phyloP scores from a whole-genome alignment of 2,329 filamentous ascomycete species.

The Alternaria triticimaculans region DNA sequence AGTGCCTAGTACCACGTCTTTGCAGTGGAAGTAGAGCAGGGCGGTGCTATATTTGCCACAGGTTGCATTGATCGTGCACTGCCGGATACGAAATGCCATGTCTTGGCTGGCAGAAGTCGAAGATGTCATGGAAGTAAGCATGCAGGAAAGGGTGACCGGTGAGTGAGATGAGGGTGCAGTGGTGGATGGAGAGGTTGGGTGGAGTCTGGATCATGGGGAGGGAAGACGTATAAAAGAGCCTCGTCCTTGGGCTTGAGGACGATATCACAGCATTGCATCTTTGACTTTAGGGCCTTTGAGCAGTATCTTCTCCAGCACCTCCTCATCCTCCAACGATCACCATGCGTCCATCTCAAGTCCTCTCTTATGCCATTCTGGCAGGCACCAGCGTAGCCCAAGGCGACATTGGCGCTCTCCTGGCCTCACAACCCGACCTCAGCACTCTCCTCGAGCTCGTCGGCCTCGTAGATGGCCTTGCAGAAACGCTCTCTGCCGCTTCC shows the following conservation, averaged over 20 bases:
- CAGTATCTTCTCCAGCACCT: neutral
- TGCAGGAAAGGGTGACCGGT: neutral
- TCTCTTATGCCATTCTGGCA: slow-evolving; percentile 25
- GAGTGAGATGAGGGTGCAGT: neutral
- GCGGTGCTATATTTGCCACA: neutral
- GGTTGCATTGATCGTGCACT: neutral
- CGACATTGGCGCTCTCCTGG: slow-evolving; percentile 42
- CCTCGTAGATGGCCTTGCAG: slow-evolving; percentile 47
- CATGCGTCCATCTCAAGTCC: slow-evolving; percentile 28
- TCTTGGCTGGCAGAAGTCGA: slow-evolving; percentile 5
- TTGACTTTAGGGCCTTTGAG: neutral
- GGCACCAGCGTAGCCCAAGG: slow-evolving; percentile 33
- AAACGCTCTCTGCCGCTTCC: slow-evolving; percentile 46
- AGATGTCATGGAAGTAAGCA: slow-evolving; percentile 12
- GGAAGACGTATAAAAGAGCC: neutral
- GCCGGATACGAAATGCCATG: neutral
- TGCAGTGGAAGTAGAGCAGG: neutral
- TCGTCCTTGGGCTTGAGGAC: neutral
- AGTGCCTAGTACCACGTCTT: accelerated
- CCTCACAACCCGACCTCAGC: slow-evolving; percentile 40
- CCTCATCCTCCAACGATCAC: neutral
- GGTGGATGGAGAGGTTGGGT: neutral
- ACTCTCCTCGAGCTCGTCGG: slow-evolving; percentile 46
- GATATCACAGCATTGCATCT: neutral
- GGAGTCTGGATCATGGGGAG: neutral